Percentiles rank a stretch among this genome's conserved stretches.
Evolutionary conservation across 441 rosid species (phyloP).

Genomic region (Pelargonium australe): DNA sequence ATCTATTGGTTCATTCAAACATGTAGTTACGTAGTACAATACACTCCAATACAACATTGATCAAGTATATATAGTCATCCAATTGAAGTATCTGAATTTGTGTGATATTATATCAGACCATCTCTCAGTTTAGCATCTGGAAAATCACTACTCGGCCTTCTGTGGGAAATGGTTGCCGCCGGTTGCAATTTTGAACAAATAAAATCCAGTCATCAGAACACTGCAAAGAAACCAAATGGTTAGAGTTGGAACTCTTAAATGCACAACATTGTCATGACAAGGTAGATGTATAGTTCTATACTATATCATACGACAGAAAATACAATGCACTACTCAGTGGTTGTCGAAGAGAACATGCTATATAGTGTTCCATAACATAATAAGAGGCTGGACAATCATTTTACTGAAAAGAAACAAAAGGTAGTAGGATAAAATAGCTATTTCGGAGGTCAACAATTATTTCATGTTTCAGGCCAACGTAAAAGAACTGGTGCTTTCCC

Average conservation of each 20-base stretch:
- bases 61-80: background rate
- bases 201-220: conserved; percentile 77
- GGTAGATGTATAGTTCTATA: background rate
- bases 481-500: background rate
- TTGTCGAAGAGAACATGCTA: background rate
- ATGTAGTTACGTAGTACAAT: background rate
- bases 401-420: too few species aligned
- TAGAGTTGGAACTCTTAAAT: background rate
- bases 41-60: background rate
- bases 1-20: background rate
- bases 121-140: conserved; percentile 9
- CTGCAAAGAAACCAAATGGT: conserved; percentile 41
- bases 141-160: conserved; percentile 52
- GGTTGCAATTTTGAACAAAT: conserved; percentile 65
- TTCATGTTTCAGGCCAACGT: too few species aligned
- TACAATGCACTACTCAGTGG: background rate
- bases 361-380: too few species aligned
- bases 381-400: too few species aligned
- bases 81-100: conserved; percentile 17
- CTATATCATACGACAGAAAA: background rate
- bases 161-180: conserved; percentile 77
- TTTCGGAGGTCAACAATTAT: too few species aligned
- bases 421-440: too few species aligned
- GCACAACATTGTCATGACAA: background rate
- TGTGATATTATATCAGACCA: background rate